A percentile compares a stretch with the other conserved stretches of the same genome.
Evolutionary conservation across 257 asterid species (phyloP).

Genomic region (Solanum bulbocastanum): DNA sequence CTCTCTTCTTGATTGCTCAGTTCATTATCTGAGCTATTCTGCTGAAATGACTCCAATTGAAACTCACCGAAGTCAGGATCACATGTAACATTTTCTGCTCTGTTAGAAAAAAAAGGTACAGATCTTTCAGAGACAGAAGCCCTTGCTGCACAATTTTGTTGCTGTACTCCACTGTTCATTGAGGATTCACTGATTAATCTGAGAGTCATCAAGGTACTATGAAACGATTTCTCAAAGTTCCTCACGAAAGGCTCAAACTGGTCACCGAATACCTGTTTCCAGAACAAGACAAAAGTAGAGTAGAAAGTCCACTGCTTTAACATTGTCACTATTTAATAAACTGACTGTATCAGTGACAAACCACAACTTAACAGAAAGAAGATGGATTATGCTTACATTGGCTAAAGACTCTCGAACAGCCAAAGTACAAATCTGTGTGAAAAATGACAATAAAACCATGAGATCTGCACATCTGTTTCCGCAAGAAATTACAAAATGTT

Average conservation of each 20-base stretch:
- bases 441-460: background rate
- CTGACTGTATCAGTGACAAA: background rate
- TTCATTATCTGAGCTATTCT: conserved; percentile 3
- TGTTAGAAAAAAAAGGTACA: conserved; percentile 5
- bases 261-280: conserved; percentile 30
- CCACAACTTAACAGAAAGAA: background rate
- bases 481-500: background rate
- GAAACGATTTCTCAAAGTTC: conserved; percentile 38
- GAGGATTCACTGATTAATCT: conserved; percentile 39
- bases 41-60: conserved; percentile 10
- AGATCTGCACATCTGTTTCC: background rate
- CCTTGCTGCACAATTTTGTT: conserved; percentile 8
- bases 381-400: conserved; percentile 22
- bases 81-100: conserved; percentile 10
- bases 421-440: conserved; percentile 58
- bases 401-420: conserved; percentile 48
- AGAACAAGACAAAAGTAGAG: conserved; percentile 8
- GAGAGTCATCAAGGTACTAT: conserved; percentile 46
- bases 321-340: background rate
- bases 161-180: conserved; percentile 20
- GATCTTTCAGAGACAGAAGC: conserved; percentile 22
- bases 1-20: conserved; percentile 15
- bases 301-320: background rate
- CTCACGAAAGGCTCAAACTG: conserved; percentile 26
- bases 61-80: conserved; percentile 9